phyloP scores from a whole-genome alignment of 257 asterid species.

The Ajuga chamaepitys region DNA sequence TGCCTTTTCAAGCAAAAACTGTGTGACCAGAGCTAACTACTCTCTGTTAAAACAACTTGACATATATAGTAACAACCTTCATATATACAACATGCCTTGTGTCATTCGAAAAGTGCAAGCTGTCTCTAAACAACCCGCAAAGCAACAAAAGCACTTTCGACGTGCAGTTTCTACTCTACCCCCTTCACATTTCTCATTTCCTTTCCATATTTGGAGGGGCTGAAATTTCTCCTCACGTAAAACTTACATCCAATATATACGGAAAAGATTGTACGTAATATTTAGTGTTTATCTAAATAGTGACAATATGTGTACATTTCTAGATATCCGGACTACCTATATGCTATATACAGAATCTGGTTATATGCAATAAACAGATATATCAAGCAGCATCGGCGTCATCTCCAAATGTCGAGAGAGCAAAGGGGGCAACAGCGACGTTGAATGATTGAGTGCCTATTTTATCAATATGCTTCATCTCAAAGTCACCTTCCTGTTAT shows the following conservation, averaged over 20 bases:
- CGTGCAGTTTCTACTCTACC: not conserved
- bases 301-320: not conserved
- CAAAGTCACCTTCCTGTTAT: constrained; percentile 67
- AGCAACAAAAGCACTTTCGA: constrained; percentile 4
- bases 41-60: not conserved
- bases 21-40: constrained; percentile 19
- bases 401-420: constrained; percentile 55
- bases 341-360: not conserved
- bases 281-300: not conserved
- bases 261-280: not conserved
- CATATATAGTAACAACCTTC: not conserved
- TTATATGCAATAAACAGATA: not conserved
- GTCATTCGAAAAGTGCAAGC: not conserved
- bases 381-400: constrained; percentile 28
- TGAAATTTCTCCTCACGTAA: not conserved
- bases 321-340: not conserved
- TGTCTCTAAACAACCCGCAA: constrained; percentile 8
- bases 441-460: constrained; percentile 50
- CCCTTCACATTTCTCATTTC: not conserved
- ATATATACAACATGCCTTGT: not conserved
- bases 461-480: constrained; percentile 67
- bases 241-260: not conserved
- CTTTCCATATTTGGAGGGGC: not conserved
- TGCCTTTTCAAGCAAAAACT: not conserved
- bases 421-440: constrained; percentile 60